These are phyloP conservation scores for Fraxinus baroniana DNA, from an alignment of 305 asterid genomes.

Conservation along the genomic window DNA sequence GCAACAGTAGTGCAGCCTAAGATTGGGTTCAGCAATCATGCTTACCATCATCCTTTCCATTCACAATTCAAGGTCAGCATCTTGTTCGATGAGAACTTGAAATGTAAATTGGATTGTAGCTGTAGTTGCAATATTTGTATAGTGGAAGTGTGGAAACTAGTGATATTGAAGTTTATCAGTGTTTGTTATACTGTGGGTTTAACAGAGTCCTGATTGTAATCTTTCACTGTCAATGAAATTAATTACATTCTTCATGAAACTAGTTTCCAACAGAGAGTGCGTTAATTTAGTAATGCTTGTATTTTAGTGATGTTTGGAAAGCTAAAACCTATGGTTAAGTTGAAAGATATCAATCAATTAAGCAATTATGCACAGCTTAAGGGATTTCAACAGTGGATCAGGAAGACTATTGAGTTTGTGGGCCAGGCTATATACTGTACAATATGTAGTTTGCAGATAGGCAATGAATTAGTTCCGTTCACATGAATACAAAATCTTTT, in stretches of 20 bases:
- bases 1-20: conserved; percentile 56
- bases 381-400: neutral
- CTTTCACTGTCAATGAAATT: conserved; percentile 41
- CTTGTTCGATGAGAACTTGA: conserved; percentile 66
- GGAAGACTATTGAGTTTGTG: conserved; percentile 5
- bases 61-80: conserved; percentile 99
- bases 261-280: neutral
- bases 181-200: conserved; percentile 32
- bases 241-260: conserved; percentile 11
- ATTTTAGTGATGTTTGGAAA: conserved; percentile 16
- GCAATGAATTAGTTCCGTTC: neutral
- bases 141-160: conserved; percentile 38
- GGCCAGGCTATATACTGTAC: neutral
- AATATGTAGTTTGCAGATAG: neutral
- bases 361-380: neutral
- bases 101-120: conserved; percentile 59
- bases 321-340: conserved; percentile 14
- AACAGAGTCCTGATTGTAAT: conserved; percentile 43
- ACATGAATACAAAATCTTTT: conserved; percentile 4
- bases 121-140: conserved; percentile 40
- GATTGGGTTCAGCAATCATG: conserved; percentile 67
- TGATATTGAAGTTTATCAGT: conserved; percentile 37
- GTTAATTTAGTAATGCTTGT: conserved; percentile 21
- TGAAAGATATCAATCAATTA: neutral
- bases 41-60: conserved; percentile 72